Conservation (phyloP, 2,329 filamentous ascomycete genomes). For the Colletotrichum cuscutae region DNA sequence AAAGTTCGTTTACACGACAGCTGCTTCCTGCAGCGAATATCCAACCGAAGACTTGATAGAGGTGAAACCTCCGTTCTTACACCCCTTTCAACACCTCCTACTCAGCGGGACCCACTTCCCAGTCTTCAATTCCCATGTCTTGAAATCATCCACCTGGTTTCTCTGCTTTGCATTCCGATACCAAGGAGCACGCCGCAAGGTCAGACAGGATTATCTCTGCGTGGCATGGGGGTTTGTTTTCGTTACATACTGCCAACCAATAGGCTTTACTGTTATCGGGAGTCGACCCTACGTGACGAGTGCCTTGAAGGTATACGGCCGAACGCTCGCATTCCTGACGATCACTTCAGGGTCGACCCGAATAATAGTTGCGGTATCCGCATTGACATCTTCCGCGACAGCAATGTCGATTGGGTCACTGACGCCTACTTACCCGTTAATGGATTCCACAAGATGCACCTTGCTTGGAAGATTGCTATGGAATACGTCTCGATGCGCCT, state of each 20-base stretch:
- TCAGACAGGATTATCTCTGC: too few species aligned
- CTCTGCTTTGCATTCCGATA: background rate
- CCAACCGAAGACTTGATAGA: background rate
- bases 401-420: background rate
- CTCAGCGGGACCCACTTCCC: background rate
- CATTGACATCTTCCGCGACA: background rate
- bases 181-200: too few species aligned
- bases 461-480: background rate
- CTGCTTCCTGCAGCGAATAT: background rate
- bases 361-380: too few species aligned
- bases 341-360: background rate
- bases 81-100: too few species aligned
- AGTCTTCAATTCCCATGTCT: background rate
- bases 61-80: background rate
- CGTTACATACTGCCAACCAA: background rate
- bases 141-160: background rate
- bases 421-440: background rate
- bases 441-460: background rate
- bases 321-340: background rate
- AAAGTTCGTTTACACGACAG: background rate
- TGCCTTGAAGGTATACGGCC: background rate
- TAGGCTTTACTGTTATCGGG: background rate
- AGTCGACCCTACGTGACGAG: too few species aligned
- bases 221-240: background rate
- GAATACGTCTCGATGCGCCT: background rate